These are phyloP conservation scores for Mortierella sp. DNA, from an alignment of 371 early-diverging fungal genomes.

Conservation along the genomic window DNA sequence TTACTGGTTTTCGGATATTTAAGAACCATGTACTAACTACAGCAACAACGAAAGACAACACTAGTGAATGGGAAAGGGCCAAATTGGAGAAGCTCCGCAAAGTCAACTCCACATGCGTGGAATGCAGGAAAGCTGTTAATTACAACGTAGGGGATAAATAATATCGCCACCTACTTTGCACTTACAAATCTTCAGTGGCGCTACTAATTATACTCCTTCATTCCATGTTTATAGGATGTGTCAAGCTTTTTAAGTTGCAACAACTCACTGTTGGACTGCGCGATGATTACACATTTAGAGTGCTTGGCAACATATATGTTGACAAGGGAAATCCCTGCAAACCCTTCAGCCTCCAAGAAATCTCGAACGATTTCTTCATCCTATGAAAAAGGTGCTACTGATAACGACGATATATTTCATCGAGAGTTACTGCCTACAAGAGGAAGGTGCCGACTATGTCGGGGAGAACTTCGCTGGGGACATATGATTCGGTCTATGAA, in stretches of 20 bases:
- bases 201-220: not conserved
- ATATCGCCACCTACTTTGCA: not conserved
- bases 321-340: constrained; percentile 3
- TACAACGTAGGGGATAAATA: constrained; percentile 20
- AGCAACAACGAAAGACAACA: not conserved
- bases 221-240: not conserved
- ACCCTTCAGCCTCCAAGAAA: not conserved
- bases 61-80: not conserved
- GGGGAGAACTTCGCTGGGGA: constrained; percentile 25
- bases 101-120: constrained; percentile 15
- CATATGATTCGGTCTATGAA: constrained; percentile 43
- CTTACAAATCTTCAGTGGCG: not conserved
- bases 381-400: not conserved
- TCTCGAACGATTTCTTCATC: not conserved
- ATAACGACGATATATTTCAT: not conserved
- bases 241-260: not conserved
- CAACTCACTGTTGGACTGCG: constrained; percentile 13
- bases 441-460: constrained; percentile 27
- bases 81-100: constrained; percentile 10
- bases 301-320: constrained; percentile 39
- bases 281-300: constrained; percentile 41
- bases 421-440: constrained; percentile 26
- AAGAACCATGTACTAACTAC: not conserved
- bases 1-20: not conserved
- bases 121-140: constrained; percentile 27